These are phyloP conservation scores for Hypoxylon sp. DNA, from an alignment of 2,329 filamentous ascomycete species.

Conservation along the genomic window DNA sequence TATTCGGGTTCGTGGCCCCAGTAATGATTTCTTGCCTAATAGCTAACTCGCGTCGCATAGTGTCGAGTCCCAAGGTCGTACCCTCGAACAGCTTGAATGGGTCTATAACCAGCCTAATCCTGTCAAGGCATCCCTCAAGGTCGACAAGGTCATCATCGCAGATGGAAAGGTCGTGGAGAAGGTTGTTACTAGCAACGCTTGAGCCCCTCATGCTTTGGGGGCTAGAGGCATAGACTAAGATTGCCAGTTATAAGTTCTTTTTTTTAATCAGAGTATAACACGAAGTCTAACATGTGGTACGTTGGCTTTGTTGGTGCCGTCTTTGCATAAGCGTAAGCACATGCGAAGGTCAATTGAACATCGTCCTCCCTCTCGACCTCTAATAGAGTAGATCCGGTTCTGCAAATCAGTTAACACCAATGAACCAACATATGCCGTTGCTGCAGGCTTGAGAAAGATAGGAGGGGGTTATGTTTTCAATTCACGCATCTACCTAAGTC, in stretches of 20 bases:
- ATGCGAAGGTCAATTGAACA: neutral
- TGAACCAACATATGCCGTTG: neutral
- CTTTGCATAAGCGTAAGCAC: neutral
- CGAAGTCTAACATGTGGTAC: no score
- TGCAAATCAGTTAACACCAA: neutral
- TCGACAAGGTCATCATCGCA: slow-evolving; percentile 66
- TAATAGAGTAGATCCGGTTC: neutral
- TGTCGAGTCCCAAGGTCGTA: slow-evolving; percentile 66
- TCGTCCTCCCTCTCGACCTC: neutral
- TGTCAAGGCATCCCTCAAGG: slow-evolving; percentile 64
- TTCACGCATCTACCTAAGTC: no score
- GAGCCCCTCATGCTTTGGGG: neutral
- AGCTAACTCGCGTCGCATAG: slow-evolving; percentile 50
- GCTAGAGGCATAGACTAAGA: neutral
- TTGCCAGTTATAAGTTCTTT: neutral
- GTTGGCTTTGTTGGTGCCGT: neutral
- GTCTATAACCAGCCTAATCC: slow-evolving; percentile 66
- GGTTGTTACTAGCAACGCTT: slow-evolving; percentile 52
- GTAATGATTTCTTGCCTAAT: neutral
- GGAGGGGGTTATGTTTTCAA: neutral
- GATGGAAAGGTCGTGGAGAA: slow-evolving; percentile 65
- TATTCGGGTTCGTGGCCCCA: slow-evolving; percentile 58
- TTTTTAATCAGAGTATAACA: neutral
- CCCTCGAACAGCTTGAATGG: slow-evolving; percentile 66
- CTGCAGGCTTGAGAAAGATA: neutral